Base-by-base conservation (phyloP, 768 basidiomycete species). In the Roridomyces roridus region DNA sequence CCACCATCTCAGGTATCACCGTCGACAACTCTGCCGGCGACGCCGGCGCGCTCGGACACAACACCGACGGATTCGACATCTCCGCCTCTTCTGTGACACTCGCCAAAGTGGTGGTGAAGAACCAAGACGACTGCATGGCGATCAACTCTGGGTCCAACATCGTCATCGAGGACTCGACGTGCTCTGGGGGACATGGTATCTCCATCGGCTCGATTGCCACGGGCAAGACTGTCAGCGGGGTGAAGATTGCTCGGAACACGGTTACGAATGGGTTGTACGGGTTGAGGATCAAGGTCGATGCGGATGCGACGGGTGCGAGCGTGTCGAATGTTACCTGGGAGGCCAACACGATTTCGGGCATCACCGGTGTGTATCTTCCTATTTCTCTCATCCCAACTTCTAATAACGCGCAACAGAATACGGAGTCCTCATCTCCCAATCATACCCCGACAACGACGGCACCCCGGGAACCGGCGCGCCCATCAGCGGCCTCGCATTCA, bases 341-440 rank as follows among this genome's bases (percentile, higher is more conserved):
- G n/a, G n/a, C n/a, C n/a, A n/a, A n/a, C n/a, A n/a, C n/a, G n/a
- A n/a, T n/a, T n/a, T n/a, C n/a, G n/a, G n/a, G n/a, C n/a, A n/a
- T n/a, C n/a, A n/a, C n/a, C n/a, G n/a, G n/a, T n/a, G n/a, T n/a
- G n/a, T n/a, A n/a, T n/a, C n/a, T n/a, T n/a, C n/a, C n/a, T n/a
- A n/a, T n/a, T n/a, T n/a, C n/a, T n/a, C n/a, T n/a, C n/a, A n/a
- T n/a, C n/a, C n/a, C n/a, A n/a, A n/a, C n/a, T n/a, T n/a, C n/a
- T n/a, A n/a, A n/a, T n/a, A n/a, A n/a, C n/a, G n/a, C n/a, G n/a
- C n/a, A n/a, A n/a, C n/a, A n/a, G n/a, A n/a, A n/a, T n/a, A n/a
- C n/a, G n/a, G n/a, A n/a, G n/a, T n/a, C 0, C 25, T 84, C 51
- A 78, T 83, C 36, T 73, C 76, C 57, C 77, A 79, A 68, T 79